Base-by-base conservation (phyloP, 768 basidiomycete genomes). In the Trametes cubensis region DNA sequence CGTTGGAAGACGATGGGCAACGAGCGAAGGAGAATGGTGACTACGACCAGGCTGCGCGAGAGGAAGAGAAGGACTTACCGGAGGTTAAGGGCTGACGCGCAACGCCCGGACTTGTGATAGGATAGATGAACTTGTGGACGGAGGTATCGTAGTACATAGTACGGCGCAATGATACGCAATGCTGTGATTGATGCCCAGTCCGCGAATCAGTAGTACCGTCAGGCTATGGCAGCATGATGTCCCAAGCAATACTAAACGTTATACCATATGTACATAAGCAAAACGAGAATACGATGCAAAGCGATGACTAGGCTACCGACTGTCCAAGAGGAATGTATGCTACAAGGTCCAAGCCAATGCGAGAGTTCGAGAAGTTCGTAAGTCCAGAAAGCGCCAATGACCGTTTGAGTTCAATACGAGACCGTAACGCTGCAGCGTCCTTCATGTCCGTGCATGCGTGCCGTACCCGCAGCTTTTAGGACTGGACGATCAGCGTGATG, bases 1-100 rank as follows among this genome's bases (percentile, higher is more conserved):
- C 40, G 18, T 18, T 67, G 25, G 49, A 61, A 50, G 69, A 65
- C n/a, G 67, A 66, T 28, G 68, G 62, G 21, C 61, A 64, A 38
- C 55, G 68, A 1, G 68, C 68, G 44, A 56, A 58, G 46, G 68
- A 68, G 5, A 70, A 70, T 26, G n/a, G 60, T 18, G 69, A 70
- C 23, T 39, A 65, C n/a, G 69, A 70, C 28, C 23, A 44, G 15
- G 53, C 44, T 42, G 69, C 69, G 41, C 58, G 57, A 46, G 53
- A 55, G 30, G 69, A 70, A 55, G 62, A 66, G 55, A 40, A 45
- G 23, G 41, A 51, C 28, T 50, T 41, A 18, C 30, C 15, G 1
- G 10, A 44, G 17, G 44, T 2, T 21, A 6, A 42, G 13, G 10
- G 6, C 13, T 57, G 23, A 57, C n/a, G 0, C 21, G 18, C 17